Evolutionary conservation across 1,284 basidiomycete species (phyloP).

Genomic region (Ustilago loliicola): DNA sequence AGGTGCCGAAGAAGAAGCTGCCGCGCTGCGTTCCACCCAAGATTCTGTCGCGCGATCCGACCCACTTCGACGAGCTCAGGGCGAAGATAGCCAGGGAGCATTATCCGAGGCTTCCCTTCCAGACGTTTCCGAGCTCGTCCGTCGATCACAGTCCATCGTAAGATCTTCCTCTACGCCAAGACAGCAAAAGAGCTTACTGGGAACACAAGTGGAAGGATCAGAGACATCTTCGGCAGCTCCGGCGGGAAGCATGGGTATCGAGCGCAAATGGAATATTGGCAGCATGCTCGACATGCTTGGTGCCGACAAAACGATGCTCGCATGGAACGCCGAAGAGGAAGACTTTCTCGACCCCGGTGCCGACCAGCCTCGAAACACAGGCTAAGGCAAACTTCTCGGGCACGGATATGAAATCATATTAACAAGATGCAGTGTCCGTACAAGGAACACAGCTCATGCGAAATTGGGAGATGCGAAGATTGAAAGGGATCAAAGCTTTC

Average conservation of each 20-base stretch:
- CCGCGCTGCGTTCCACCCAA: constrained; percentile 23
- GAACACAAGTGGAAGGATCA: neutral
- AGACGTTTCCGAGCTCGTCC: constrained; percentile 36
- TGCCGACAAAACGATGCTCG: constrained; percentile 42
- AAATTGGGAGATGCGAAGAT: neutral
- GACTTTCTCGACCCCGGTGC: constrained; percentile 25
- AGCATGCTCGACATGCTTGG: constrained; percentile 56
- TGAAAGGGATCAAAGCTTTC: neutral
- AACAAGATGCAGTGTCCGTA: neutral
- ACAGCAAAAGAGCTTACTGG: constrained; percentile 5
- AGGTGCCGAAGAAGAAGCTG: constrained; percentile 38
- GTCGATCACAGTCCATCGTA: constrained; percentile 23
- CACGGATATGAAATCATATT: neutral
- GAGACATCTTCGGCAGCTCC: neutral
- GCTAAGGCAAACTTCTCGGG: neutral
- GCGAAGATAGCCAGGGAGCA: constrained; percentile 35
- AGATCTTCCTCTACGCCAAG: constrained; percentile 3
- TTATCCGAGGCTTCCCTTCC: constrained; percentile 34
- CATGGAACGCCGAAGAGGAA: constrained; percentile 50
- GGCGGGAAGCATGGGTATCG: constrained; percentile 23
- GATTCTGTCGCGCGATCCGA: neutral
- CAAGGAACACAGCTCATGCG: neutral
- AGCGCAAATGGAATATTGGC: constrained; percentile 52
- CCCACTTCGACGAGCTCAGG: neutral
- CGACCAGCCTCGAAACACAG: neutral